These are phyloP conservation scores for Fusarium beomiforme DNA, from an alignment of 2,329 filamentous ascomycete species.

Conservation along the genomic window DNA sequence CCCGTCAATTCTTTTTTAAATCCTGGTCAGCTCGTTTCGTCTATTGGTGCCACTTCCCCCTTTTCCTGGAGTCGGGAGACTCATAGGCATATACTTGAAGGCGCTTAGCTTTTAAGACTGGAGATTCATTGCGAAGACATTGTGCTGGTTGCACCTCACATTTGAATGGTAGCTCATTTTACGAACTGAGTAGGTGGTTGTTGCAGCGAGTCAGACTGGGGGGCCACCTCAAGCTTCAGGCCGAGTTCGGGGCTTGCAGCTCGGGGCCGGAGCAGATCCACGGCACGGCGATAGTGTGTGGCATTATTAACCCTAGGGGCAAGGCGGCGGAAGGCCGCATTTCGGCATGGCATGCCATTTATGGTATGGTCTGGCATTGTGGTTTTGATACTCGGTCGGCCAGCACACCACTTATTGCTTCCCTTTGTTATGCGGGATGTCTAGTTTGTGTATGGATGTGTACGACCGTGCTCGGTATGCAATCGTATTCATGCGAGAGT, in stretches of 20 bases:
- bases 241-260: constrained; percentile 39
- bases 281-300: constrained; percentile 18
- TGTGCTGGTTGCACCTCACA: constrained; percentile 27
- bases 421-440: constrained; percentile 6
- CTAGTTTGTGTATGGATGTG: constrained; percentile 3
- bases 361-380: constrained; percentile 5
- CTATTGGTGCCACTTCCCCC: constrained; percentile 5
- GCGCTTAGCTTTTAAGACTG: constrained; percentile 34
- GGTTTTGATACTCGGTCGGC: constrained; percentile 3
- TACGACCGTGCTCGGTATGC: constrained; percentile 20
- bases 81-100: constrained; percentile 21
- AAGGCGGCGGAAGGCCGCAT: constrained; percentile 29
- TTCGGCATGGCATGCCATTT: constrained; percentile 4
- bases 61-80: neutral
- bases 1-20: constrained; percentile 1
- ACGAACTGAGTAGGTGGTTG: constrained; percentile 33
- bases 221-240: constrained; percentile 39
- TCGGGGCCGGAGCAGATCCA: constrained; percentile 34
- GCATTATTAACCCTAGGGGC: constrained; percentile 18
- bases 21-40: constrained; percentile 16
- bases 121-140: constrained; percentile 26
- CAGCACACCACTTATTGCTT: constrained; percentile 16
- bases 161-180: constrained; percentile 23
- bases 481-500: constrained; percentile 16
- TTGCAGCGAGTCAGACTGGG: constrained; percentile 35